These are phyloP conservation scores for Thuidium tamariscinum DNA, from an alignment of 225 moss, liverwort and hornwort genomes.

Conservation along the genomic window DNA sequence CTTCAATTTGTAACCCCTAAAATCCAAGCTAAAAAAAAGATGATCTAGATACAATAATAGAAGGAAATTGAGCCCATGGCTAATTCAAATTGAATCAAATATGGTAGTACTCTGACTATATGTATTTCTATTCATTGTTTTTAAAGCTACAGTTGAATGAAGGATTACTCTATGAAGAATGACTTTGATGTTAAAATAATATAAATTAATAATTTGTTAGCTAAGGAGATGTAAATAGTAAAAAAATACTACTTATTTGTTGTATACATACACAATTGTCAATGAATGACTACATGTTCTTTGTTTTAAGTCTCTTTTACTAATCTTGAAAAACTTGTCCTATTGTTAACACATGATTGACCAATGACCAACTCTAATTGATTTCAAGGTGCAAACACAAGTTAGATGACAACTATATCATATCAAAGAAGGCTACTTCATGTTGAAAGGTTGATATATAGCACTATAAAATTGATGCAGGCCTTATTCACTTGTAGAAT, in stretches of 20 bases:
- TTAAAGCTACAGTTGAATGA: not conserved
- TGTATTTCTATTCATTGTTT: not conserved
- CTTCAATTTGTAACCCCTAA: not conserved
- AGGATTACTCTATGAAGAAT: not conserved
- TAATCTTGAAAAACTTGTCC: not conserved
- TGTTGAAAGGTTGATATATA: not conserved
- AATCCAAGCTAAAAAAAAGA: not conserved
- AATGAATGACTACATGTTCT: not conserved
- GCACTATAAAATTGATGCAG: too few relatives aligned
- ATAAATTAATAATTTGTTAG: not conserved
- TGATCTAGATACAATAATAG: not conserved
- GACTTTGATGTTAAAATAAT: accelerated
- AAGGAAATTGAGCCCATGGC: not conserved
- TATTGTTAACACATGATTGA: not conserved
- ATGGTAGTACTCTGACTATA: not conserved
- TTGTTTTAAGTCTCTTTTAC: not conserved
- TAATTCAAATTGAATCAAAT: not conserved
- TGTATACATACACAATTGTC: not conserved
- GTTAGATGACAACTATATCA: not conserved
- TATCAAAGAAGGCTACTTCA: not conserved
- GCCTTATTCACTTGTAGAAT: not conserved
- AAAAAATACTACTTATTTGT: not conserved
- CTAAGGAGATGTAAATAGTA: not conserved
- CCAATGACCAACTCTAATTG: not conserved
- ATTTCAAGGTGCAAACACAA: not conserved